These are phyloP conservation scores for Naematelia encephala DNA, from an alignment of 768 basidiomycete species.

Conservation along the genomic window DNA sequence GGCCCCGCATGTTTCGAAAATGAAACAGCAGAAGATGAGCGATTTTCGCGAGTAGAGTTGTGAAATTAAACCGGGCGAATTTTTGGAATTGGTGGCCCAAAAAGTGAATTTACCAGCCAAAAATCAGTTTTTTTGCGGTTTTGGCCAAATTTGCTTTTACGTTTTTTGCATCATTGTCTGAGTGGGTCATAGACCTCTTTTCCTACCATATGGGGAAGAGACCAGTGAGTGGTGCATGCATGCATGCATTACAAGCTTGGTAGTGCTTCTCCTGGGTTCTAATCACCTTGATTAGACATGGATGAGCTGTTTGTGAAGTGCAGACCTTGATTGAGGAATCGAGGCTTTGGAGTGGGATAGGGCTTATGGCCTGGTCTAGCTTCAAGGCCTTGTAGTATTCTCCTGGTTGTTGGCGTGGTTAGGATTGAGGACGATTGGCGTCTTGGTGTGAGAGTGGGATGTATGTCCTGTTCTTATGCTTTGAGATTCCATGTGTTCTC, in stretches of 20 bases:
- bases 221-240: conserved; percentile 3
- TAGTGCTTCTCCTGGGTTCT: not conserved
- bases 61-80: not conserved
- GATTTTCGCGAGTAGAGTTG: no score
- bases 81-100: not conserved
- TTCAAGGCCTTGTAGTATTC: not conserved
- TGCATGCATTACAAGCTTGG: not conserved
- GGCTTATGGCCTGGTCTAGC: not conserved
- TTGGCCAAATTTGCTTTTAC: conserved; percentile 3
- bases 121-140: not conserved
- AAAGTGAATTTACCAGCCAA: not conserved
- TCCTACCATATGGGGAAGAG: conserved; percentile 8
- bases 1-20: no score
- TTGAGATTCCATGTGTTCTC: not conserved
- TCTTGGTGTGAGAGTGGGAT: no score
- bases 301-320: not conserved
- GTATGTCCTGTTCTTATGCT: no score
- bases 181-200: not conserved
- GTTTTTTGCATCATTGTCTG: not conserved
- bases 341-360: not conserved
- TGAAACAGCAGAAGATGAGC: no score
- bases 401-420: not conserved
- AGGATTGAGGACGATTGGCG: not conserved
- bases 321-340: not conserved
- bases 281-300: not conserved